phyloP scores from a whole-genome alignment of 2,329 filamentous ascomycete species.

The Verticillium longisporum region DNA sequence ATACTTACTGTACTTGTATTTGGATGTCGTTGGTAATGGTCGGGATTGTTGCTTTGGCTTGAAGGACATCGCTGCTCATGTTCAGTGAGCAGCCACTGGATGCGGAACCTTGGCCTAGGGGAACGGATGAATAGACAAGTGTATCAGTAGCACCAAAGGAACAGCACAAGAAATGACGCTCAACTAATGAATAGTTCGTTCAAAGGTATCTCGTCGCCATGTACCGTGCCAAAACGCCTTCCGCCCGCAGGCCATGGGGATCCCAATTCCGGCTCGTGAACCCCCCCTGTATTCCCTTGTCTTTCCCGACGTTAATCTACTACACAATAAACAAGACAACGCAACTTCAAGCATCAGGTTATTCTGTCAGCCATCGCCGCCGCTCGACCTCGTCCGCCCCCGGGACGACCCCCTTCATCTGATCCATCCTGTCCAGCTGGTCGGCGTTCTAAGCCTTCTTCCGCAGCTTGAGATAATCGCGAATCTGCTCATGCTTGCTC shows the following conservation, averaged over 20 bases:
- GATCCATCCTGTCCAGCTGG: neutral
- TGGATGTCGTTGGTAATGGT: no score
- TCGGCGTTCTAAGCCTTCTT: constrained; percentile 38
- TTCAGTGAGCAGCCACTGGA: neutral
- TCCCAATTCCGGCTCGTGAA: neutral
- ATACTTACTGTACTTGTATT: no score
- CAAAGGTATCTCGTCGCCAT: neutral
- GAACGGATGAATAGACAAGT: neutral
- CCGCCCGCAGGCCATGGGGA: neutral
- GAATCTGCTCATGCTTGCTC: constrained; percentile 81
- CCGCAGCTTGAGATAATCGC: constrained; percentile 66
- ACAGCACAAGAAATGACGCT: neutral
- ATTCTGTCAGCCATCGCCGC: neutral
- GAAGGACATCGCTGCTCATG: neutral
- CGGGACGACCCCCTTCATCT: neutral
- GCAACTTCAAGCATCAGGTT: neutral
- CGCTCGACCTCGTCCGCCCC: neutral
- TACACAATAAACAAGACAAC: neutral
- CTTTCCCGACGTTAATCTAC: neutral
- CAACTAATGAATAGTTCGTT: neutral
- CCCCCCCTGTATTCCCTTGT: neutral
- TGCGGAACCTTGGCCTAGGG: neutral
- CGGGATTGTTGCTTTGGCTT: neutral
- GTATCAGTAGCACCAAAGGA: neutral
- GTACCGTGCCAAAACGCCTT: neutral